Conservation (phyloP, 73 alveolate species). For the Uronychia setigera region DNA sequence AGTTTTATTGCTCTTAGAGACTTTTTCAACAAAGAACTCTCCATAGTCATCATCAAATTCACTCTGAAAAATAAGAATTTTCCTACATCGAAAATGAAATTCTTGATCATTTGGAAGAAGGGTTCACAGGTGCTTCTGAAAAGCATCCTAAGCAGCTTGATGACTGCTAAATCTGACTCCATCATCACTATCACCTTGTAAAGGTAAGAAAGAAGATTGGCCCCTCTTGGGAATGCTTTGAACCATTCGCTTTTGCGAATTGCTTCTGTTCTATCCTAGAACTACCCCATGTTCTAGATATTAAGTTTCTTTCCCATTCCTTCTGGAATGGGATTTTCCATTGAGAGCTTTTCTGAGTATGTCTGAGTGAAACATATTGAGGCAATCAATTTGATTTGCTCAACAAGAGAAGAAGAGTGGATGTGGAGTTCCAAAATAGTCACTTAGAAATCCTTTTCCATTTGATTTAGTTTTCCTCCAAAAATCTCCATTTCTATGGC, state of each 20-base stretch:
- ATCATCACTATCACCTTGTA: conserved; percentile 27
- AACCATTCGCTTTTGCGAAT: conserved; percentile 28
- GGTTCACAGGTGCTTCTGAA: conserved; percentile 45
- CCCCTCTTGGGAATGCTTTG: conserved; percentile 53
- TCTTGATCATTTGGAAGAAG: conserved; percentile 30
- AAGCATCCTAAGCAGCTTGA: conserved; percentile 21
- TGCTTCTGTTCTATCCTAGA: background rate
- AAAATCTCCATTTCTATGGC: background rate
- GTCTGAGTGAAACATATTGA: conserved; percentile 13
- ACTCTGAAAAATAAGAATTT: no score
- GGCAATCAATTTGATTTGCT: conserved; percentile 16
- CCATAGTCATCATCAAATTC: conserved; percentile 52
- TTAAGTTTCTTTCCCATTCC: background rate
- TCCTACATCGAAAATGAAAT: conserved; percentile 26
- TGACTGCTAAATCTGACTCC: conserved; percentile 44
- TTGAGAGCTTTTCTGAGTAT: background rate
- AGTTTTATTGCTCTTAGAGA: no score
- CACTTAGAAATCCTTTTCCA: background rate
- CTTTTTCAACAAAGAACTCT: conserved; percentile 51
- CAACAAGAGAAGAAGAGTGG: conserved; percentile 1
- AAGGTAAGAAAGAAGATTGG: conserved; percentile 42
- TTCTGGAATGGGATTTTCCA: background rate
- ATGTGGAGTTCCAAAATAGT: conserved; percentile 11
- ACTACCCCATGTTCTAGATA: background rate
- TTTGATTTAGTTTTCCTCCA: background rate